Conservation (phyloP, 2,329 filamentous ascomycete species). For the Fusarium globosum region DNA sequence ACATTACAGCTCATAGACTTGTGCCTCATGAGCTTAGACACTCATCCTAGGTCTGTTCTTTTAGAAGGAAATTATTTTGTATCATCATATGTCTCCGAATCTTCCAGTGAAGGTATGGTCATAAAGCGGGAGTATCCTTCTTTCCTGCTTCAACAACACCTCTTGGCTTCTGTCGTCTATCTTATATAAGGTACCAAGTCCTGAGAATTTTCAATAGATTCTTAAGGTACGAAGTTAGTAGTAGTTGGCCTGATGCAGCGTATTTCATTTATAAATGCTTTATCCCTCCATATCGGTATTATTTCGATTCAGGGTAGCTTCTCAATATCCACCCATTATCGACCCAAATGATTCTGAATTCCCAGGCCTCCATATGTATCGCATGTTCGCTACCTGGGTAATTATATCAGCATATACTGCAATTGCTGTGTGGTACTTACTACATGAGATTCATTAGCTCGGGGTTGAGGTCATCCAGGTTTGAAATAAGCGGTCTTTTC, state of each 20-base stretch:
- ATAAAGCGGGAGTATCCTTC: not conserved
- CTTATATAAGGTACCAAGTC: not conserved
- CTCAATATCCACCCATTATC: not conserved
- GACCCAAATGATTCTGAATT: no score
- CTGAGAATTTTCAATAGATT: not conserved
- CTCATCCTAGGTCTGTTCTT: not conserved
- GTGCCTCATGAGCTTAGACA: not conserved
- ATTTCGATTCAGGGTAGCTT: not conserved
- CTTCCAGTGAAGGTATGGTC: no score
- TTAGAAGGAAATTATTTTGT: not conserved
- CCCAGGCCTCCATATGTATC: no score
- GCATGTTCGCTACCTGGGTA: no score
- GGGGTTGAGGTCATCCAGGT: not conserved
- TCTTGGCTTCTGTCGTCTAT: not conserved
- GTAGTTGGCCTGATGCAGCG: not conserved
- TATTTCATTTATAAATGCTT: not conserved
- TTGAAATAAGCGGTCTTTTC: not conserved
- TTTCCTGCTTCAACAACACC: not conserved
- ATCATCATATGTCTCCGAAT: not conserved
- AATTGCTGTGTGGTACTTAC: not conserved
- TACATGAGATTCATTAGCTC: no score
- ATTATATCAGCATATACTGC: not conserved
- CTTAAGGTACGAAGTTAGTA: not conserved
- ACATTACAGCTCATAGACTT: not conserved
- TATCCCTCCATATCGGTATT: not conserved